These are phyloP conservation scores for Chrysoporthe austroafricana DNA, from an alignment of 2,329 filamentous ascomycete genomes.

Conservation along the genomic window DNA sequence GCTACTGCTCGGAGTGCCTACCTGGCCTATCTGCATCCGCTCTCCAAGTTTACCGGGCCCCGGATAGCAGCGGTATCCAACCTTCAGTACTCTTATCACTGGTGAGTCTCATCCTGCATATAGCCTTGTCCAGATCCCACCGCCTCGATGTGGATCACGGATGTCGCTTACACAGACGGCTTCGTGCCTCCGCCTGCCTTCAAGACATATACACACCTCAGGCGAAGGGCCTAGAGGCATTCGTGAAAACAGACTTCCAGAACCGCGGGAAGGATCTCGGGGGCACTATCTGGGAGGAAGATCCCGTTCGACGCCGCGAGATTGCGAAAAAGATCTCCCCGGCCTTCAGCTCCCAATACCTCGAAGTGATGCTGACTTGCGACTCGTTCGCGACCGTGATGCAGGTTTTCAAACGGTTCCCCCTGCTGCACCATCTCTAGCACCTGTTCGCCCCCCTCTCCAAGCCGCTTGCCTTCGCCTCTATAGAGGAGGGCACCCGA, in stretches of 20 bases:
- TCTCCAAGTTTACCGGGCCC: conserved; percentile 13
- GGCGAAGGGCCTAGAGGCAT: conserved; percentile 20
- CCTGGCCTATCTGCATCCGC: conserved; percentile 4
- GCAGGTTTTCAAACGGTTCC: conserved; percentile 4
- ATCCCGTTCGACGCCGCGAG: conserved; percentile 23
- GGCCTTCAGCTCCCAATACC: conserved; percentile 22
- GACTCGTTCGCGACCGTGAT: too few relatives aligned
- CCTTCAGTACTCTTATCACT: neutral
- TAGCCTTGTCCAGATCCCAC: neutral
- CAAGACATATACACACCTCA: conserved; percentile 26
- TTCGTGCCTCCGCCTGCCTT: too few relatives aligned
- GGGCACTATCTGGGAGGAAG: conserved; percentile 22
- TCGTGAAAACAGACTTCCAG: conserved; percentile 1
- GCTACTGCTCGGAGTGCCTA: too few relatives aligned
- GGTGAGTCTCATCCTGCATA: neutral
- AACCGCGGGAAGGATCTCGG: neutral
- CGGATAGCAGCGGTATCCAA: conserved; percentile 14
- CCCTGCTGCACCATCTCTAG: neutral
- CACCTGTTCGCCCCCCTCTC: conserved; percentile 7
- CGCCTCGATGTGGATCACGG: too few relatives aligned
- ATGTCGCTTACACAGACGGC: too few relatives aligned
- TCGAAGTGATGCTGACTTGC: too few relatives aligned
- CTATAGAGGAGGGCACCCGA: conserved; percentile 1
- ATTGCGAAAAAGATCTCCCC: conserved; percentile 26
- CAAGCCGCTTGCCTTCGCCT: neutral